Evolutionary conservation across 805 yeast genomes (phyloP).

Genomic region (Saturnispora quitensis): DNA sequence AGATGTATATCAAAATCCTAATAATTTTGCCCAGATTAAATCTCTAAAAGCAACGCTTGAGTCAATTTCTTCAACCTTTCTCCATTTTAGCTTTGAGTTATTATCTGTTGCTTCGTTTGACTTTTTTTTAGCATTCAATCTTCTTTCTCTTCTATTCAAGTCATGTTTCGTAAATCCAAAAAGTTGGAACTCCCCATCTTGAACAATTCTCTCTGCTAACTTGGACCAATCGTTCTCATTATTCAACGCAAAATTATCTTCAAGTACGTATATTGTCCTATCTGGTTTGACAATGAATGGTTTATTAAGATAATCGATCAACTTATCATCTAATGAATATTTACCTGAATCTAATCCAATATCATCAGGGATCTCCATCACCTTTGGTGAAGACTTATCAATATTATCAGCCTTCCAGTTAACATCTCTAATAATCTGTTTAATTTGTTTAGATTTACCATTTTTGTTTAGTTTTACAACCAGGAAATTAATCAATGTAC

Average conservation of each 20-base stretch:
- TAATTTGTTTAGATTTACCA: slow-evolving; percentile 13
- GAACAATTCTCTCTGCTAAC: slow-evolving; percentile 7
- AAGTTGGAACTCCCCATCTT: slow-evolving; percentile 11
- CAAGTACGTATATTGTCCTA: slow-evolving; percentile 10
- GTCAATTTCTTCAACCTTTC: slow-evolving; percentile 8
- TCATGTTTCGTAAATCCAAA: slow-evolving; percentile 11
- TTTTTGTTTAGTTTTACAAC: slow-evolving; percentile 10
- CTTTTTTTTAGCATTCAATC: slow-evolving; percentile 6
- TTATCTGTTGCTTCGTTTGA: background rate
- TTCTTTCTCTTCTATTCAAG: slow-evolving; percentile 13
- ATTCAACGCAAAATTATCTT: slow-evolving; percentile 8
- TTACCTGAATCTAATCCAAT: slow-evolving; percentile 5
- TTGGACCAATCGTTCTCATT: slow-evolving; percentile 9
- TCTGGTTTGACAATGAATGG: slow-evolving; percentile 17
- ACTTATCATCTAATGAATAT: slow-evolving; percentile 11
- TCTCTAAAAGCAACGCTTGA: slow-evolving; percentile 4
- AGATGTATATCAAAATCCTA: background rate
- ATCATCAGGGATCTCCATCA: slow-evolving; percentile 13
- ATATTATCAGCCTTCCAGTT: slow-evolving; percentile 14
- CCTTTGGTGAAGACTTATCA: slow-evolving; percentile 7
- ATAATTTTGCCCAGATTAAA: slow-evolving; percentile 6
- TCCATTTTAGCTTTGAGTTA: slow-evolving; percentile 6
- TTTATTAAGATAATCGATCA: slow-evolving; percentile 14
- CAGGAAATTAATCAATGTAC: slow-evolving; percentile 9
- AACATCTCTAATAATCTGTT: slow-evolving; percentile 13